Base-by-base conservation (phyloP, 2,329 filamentous ascomycete genomes). In the Chaetomiaceae sp. region DNA sequence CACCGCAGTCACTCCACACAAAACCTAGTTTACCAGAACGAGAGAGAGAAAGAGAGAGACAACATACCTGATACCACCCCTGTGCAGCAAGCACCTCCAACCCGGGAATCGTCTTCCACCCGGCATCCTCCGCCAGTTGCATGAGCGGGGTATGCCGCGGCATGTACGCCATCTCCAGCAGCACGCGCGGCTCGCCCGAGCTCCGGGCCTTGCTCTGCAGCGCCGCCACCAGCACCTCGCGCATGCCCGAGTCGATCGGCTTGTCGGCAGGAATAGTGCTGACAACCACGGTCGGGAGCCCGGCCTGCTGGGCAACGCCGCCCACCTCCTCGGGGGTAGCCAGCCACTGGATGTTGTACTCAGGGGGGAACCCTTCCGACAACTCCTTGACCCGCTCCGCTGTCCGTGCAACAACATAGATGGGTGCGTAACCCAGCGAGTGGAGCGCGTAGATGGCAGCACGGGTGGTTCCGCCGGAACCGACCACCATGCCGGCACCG, bases 91-190 rank as follows among this genome's bases (percentile, higher is more conserved):
- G 76, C 27, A 94, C 90, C 69, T 99, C 94, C 34, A 96, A 71
- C 0, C 94, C 94, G 7, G 90, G 85, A 57, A 97, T 86, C 2
- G 87, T 90, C 51, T 74, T 79, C 94, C 94, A 99, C 3, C 86
- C 85, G 11, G 81, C 80, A 61, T 86, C 80, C 62, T 84, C 78
- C 2, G 91, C 92, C 66, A 96, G 74, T 66, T 87, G 80, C 84
- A 97, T 96, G 60, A 96, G 71, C 7, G 86, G 81, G 4, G 94
- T 99, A 48, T 88, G 79, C 0, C 80, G 76, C 18, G 94, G 94
- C 70, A 92, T 95, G 71, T 99, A 99, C 2, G 94, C 92, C 91
- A 99, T 96, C 70, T 99, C 94, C 3, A 97, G 73, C 56, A 97
- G 71, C 11, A 94, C 80, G 18, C 80, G 79, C 23, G 70, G 71